Percentiles rank a stretch among this genome's conserved stretches.
These are phyloP conservation scores for Gynochthodes officinalis DNA, from an alignment of 257 asterid genomes.

Conservation along the genomic window DNA sequence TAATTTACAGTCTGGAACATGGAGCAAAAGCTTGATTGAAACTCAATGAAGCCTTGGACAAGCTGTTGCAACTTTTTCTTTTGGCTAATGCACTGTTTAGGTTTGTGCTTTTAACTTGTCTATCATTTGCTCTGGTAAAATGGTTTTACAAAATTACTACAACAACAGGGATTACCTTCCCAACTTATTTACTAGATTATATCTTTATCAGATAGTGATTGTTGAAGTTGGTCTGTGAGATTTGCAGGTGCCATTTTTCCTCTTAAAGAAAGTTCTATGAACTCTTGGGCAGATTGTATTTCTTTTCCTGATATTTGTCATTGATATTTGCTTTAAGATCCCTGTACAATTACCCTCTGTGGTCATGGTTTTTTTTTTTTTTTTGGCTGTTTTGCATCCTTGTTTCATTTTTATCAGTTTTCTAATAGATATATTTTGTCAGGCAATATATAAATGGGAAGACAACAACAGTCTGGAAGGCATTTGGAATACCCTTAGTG, in stretches of 20 bases:
- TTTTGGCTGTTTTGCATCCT: conserved; percentile 12
- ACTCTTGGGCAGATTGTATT: not conserved
- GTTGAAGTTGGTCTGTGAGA: not conserved
- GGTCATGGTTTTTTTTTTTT: not conserved
- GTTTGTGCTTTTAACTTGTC: not conserved
- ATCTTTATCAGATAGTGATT: not conserved
- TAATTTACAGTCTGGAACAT: not conserved
- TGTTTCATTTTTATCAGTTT: conserved; percentile 10
- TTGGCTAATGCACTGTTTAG: not conserved
- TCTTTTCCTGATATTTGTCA: not conserved
- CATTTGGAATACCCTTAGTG: conserved; percentile 77
- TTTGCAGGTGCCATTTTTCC: not conserved
- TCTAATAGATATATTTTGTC: conserved; percentile 28
- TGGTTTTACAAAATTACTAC: not conserved
- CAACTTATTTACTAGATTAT: not conserved
- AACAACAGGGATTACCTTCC: not conserved
- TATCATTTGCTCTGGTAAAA: not conserved
- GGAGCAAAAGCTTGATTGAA: not conserved
- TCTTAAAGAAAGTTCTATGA: not conserved
- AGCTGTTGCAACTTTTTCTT: not conserved
- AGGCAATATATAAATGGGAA: conserved; percentile 52
- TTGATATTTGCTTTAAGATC: not conserved
- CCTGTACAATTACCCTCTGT: not conserved
- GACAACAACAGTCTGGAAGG: conserved; percentile 46
- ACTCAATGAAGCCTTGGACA: not conserved